Conservation (phyloP, 108 stramenopile genomes). For the Stephanodiscus triporus region DNA sequence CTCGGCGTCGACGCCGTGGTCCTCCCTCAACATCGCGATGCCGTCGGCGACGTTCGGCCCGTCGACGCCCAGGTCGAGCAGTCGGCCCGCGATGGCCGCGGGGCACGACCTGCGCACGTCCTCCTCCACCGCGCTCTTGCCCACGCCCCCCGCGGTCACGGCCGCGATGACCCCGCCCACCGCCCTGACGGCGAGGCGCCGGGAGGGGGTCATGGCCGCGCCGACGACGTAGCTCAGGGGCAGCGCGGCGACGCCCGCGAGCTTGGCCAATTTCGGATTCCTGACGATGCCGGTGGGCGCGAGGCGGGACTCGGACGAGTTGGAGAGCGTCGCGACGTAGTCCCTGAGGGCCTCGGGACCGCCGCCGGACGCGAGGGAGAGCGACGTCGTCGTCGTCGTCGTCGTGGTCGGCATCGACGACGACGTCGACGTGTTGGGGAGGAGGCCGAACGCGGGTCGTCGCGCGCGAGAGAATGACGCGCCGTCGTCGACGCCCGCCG, state of each 20-base stretch:
- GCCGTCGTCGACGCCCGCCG: not conserved
- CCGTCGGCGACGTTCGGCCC: constrained; percentile 23
- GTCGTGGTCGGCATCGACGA: not conserved
- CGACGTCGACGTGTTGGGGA: not conserved
- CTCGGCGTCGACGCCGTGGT: constrained; percentile 52
- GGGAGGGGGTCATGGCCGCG: constrained; percentile 44
- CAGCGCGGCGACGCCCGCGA: constrained; percentile 40
- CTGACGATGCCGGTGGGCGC: not conserved
- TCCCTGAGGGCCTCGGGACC: constrained; percentile 40
- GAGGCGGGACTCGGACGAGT: constrained; percentile 14
- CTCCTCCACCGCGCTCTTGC: constrained; percentile 41
- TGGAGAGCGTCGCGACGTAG: constrained; percentile 30
- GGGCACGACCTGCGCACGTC: constrained; percentile 46
- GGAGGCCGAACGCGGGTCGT: constrained; percentile 13
- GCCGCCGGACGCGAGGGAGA: constrained; percentile 33
- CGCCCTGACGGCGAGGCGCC: constrained; percentile 41
- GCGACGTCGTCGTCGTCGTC: constrained; percentile 24
- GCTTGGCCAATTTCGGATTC: constrained; percentile 45
- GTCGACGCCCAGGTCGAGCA: constrained; percentile 34
- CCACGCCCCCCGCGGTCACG: constrained; percentile 41
- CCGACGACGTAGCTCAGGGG: constrained; percentile 30
- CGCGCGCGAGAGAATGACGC: not conserved
- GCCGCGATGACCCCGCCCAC: constrained; percentile 40
- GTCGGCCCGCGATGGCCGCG: constrained; percentile 29
- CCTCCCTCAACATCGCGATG: constrained; percentile 19